phyloP scores from a whole-genome alignment of 306 rosid species.

The Lablab purpureus region DNA sequence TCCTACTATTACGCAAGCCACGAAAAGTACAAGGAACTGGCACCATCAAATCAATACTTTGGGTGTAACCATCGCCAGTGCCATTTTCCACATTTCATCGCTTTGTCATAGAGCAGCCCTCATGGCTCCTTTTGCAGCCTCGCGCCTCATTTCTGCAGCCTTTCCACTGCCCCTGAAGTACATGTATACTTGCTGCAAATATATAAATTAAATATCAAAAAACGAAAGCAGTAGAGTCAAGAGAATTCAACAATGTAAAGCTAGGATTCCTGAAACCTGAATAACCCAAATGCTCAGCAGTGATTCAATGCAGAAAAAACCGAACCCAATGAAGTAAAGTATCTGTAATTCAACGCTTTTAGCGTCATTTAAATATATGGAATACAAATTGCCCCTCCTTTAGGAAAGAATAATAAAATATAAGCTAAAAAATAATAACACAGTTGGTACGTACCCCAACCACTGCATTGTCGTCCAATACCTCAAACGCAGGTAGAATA shows the following conservation, averaged over 20 bases:
- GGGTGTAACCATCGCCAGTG: slow-evolving; percentile 24
- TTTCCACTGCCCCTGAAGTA: slow-evolving; percentile 95
- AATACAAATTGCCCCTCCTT: background rate
- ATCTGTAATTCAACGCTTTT: slow-evolving; percentile 57
- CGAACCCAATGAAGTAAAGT: slow-evolving; percentile 84
- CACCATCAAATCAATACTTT: background rate
- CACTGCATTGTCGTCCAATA: slow-evolving; percentile 50
- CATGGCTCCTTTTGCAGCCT: slow-evolving; percentile 76
- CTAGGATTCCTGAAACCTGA: slow-evolving; percentile 64
- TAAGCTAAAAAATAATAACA: slow-evolving; percentile 27
- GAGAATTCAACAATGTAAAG: background rate
- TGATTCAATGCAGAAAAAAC: slow-evolving; percentile 65
- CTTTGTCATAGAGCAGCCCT: slow-evolving; percentile 71
- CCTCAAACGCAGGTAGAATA: slow-evolving; percentile 74
- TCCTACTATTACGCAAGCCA: slow-evolving; percentile 22
- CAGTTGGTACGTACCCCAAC: slow-evolving; percentile 70
- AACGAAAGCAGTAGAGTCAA: slow-evolving; percentile 4
- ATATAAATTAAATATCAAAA: slow-evolving; percentile 32
- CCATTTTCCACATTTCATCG: slow-evolving; percentile 17
- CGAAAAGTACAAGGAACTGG: slow-evolving; percentile 9
- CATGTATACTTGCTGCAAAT: slow-evolving; percentile 90
- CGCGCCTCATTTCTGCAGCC: slow-evolving; percentile 73
- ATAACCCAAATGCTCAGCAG: slow-evolving; percentile 86
- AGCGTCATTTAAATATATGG: slow-evolving; percentile 21
- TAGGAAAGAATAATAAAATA: background rate